Base-by-base conservation (phyloP, 2,329 filamentous ascomycete genomes). In the Lasiodiplodia hormozganensis region DNA sequence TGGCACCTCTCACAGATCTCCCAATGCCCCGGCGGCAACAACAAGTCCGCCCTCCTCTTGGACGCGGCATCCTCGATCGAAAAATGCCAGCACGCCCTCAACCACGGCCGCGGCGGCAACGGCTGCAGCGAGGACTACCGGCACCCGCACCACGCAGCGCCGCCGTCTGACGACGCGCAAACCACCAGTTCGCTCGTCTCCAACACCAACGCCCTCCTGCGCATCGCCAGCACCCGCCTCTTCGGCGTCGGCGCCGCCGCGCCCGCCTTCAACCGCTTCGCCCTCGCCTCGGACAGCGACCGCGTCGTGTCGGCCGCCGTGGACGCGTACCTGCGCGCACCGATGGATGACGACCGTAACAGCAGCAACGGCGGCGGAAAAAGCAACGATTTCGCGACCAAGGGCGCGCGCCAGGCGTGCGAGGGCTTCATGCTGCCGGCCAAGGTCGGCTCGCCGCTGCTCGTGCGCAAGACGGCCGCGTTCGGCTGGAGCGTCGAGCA, bases 401-500 rank as follows among this genome's bases (percentile, higher is more conserved):
- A 71, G 47, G 74, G 75, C 11, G 76, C 77, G 11, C 70, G 68
- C 21, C 75, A 76, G 43, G 74, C 75, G 8, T 74, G 67, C 51
- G 75, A 75, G 49, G 73, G 74, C 23, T 72, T 79, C 52, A 68
- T 76, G 23, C 72, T 71, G 5, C 73, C 77, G 3, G 72, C 76
- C 8, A 73, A 72, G 38, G 71, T 73, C 28, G 75, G 76, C 16
- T 47, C 43, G 18, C 72, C 72, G 54, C 58, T 74, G 58, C 71
- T 78, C 4, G 68, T 76, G 16, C 71, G 73, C 52, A 79, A 78
- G 71, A 78, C 76, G 25, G 76, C 75, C 11, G 74, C 76, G 38
- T 72, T 78, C 23, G 74, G 70, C 8, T 78, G 75, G 74, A 76
- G 76, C 53, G 60, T 79, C 49, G 77, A 78, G 68, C 76, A 78